Conservation (phyloP, 1,284 basidiomycete genomes). For the Ganoderma sinense region DNA sequence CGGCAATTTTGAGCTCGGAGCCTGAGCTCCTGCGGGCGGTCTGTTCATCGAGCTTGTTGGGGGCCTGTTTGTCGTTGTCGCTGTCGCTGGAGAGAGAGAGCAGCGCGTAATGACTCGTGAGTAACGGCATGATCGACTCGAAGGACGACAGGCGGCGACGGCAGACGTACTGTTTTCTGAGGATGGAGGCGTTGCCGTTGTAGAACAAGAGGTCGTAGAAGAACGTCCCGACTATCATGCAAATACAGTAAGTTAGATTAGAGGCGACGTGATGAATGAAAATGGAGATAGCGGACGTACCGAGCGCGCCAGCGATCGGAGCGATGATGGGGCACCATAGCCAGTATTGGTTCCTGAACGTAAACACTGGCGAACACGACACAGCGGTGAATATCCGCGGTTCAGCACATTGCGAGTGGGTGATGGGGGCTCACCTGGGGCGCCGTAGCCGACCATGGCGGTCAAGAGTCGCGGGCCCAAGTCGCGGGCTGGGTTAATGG, state of each 20-base stretch:
- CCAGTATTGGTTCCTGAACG: conserved; percentile 72
- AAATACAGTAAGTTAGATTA: too few species aligned
- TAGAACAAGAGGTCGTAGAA: conserved; percentile 63
- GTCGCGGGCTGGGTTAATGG: conserved; percentile 72
- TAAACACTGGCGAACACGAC: conserved; percentile 48
- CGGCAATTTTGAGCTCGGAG: too few species aligned
- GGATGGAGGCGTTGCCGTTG: conserved; percentile 57
- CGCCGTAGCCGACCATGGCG: conserved; percentile 67
- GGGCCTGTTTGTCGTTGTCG: too few species aligned
- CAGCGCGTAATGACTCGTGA: too few species aligned
- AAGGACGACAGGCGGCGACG: too few species aligned
- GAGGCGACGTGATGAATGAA: not conserved
- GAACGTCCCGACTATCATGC: conserved; percentile 49
- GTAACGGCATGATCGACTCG: too few species aligned
- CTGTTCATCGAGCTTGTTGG: too few species aligned
- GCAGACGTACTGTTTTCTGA: conserved; percentile 57
- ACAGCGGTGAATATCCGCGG: not conserved
- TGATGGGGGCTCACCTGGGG: conserved; percentile 45
- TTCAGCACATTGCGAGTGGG: too few species aligned
- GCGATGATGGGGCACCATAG: conserved; percentile 75
- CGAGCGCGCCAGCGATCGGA: conserved; percentile 62
- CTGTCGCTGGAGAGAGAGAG: too few species aligned
- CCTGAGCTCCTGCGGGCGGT: too few species aligned
- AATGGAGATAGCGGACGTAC: conserved; percentile 24
- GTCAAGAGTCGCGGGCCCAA: conserved; percentile 68